Evolutionary conservation across 176 grass and related monocot species (phyloP).

Genomic region (Tillandsia leiboldiana): DNA sequence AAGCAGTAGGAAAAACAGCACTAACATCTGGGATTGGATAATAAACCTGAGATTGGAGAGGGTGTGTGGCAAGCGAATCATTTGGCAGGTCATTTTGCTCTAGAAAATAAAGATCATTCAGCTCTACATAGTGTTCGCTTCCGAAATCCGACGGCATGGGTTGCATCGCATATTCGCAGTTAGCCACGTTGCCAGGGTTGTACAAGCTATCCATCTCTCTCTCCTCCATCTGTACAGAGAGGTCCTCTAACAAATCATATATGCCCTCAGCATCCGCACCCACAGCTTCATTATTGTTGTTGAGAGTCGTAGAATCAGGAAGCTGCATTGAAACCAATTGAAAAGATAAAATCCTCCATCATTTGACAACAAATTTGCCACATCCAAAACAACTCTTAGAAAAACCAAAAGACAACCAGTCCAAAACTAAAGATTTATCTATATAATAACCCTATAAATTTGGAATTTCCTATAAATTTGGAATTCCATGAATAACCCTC

Average conservation of each 20-base stretch:
- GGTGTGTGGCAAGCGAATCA: neutral
- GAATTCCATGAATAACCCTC: too few relatives aligned
- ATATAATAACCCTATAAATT: too few relatives aligned
- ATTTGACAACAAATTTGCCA: conserved; percentile 19
- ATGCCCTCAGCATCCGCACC: conserved; percentile 27
- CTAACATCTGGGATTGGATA: neutral
- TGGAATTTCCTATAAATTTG: too few relatives aligned
- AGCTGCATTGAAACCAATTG: conserved; percentile 24
- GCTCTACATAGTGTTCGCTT: conserved; percentile 34
- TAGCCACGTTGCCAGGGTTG: neutral
- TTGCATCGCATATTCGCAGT: neutral
- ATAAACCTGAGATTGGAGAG: neutral
- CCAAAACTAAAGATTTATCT: neutral
- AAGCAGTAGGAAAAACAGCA: neutral
- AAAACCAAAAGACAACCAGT: neutral
- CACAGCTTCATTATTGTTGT: conserved; percentile 18
- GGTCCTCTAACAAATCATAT: conserved; percentile 27
- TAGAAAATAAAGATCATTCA: conserved; percentile 41
- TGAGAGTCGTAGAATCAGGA: conserved; percentile 20
- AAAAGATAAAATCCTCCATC: conserved; percentile 1
- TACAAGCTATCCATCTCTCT: neutral
- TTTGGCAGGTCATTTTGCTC: neutral
- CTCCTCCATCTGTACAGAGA: neutral
- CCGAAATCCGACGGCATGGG: conserved; percentile 22
- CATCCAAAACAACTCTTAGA: conserved; percentile 2